phyloP scores from a whole-genome alignment of 257 asterid species.

The Gentiana dahurica region DNA sequence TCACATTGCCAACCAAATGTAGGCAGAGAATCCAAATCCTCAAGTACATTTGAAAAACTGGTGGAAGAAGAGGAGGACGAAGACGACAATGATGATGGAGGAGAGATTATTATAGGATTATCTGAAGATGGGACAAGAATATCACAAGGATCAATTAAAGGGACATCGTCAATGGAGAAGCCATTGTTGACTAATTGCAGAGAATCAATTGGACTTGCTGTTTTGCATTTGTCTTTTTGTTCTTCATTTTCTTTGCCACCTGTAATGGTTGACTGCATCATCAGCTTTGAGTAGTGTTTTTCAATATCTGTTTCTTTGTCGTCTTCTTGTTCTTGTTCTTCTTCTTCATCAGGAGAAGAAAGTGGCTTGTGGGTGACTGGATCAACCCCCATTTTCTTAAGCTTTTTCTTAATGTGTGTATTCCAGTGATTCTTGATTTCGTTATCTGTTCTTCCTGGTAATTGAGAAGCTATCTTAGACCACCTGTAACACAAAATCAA shows the following conservation, averaged over 20 bases:
- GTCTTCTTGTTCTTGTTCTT: background rate
- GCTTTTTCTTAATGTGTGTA: conserved; percentile 82
- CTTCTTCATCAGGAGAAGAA: conserved; percentile 12
- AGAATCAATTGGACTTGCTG: conserved; percentile 8
- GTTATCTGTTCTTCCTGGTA: conserved; percentile 96
- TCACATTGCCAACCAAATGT: conserved; percentile 31
- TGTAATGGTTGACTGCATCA: conserved; percentile 18
- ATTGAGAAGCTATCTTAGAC: conserved; percentile 93
- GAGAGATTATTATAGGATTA: conserved; percentile 21
- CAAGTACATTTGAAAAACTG: conserved; percentile 13
- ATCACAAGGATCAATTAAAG: conserved; percentile 59
- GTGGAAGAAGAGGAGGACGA: conserved; percentile 18
- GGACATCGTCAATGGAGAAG: conserved; percentile 68
- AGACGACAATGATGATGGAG: conserved; percentile 16
- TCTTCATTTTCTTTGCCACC: conserved; percentile 11
- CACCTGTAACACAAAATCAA: conserved; percentile 33
- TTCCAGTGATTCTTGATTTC: conserved; percentile 97
- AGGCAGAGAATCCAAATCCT: conserved; percentile 26
- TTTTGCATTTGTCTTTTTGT: background rate
- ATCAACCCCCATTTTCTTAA: conserved; percentile 86
- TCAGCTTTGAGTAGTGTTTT: background rate
- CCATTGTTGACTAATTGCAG: conserved; percentile 44
- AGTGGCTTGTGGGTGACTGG: conserved; percentile 90
- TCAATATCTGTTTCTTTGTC: conserved; percentile 1
- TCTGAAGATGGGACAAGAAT: conserved; percentile 33